Base-by-base conservation (phyloP, 306 rosid species). In the Ochetophila trinervis region DNA sequence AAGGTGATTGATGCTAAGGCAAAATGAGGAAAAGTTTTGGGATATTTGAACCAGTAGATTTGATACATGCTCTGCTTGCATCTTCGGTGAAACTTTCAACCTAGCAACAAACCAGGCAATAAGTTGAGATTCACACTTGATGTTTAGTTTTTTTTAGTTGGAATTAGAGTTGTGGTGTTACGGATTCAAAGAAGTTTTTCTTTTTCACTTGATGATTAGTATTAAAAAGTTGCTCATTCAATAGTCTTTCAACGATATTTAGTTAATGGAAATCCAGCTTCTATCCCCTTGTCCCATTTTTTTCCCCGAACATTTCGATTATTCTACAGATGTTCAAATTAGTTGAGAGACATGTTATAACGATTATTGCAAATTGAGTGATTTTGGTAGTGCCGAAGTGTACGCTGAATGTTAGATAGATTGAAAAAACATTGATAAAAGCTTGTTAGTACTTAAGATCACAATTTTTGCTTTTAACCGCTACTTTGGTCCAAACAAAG, bases 1-100 rank as follows among this genome's bases (percentile, higher is more conserved):
- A 93, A 81, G 78, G 87, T 81, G 22, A 94, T 94, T 53, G 87
- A 80, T 40, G 60, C 88, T 50, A 84, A 84, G 68, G 68, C 77
- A 54, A 80, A 67, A 5, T 88, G 83, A 84, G 76, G 64, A 69
- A 36, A 67, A 6, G 18, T 68, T 24, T 70, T 60, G 14, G 34
- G 68, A 62, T 72, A 53, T 51, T 59, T 62, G 53, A 62, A 66
- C 32, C 13, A 72, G 73, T 54, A 54, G 55, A 16, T 36, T 35
- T 58, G 34, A 63, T 53, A 32, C 45, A 60, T 56, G 69, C 64
- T 8, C 40, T 53, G 36, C 53, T 20, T 68, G 52, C 58, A 42
- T 53, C 76, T 47, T 36, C 49, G 55, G 16, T 67, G 36, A 67
- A 75, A 34, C 67, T 73, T 63, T 68, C 67, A 60, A 67, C 65